phyloP scores from a whole-genome alignment of 106 monocot species.

The Agapanthus africanus region DNA sequence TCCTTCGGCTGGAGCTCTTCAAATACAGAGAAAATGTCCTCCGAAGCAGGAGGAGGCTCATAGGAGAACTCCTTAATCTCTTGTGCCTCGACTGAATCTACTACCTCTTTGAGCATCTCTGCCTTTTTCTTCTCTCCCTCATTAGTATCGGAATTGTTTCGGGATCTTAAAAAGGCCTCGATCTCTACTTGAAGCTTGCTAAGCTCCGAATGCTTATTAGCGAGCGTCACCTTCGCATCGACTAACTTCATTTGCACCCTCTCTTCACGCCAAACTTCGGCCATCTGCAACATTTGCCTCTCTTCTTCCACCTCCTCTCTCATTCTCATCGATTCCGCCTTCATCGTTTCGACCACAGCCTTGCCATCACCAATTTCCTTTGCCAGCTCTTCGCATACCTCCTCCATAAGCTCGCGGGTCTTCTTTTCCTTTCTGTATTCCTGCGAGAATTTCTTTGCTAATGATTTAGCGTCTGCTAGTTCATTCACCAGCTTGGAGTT shows the following conservation, averaged over 20 bases:
- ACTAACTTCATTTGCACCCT: slow-evolving; percentile 98
- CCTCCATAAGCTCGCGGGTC: slow-evolving; percentile 76
- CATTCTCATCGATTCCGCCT: slow-evolving; percentile 51
- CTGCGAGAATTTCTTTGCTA: slow-evolving; percentile 57
- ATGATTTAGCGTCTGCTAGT: slow-evolving; percentile 61
- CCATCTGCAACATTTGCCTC: slow-evolving; percentile 95
- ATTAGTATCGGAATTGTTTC: slow-evolving; percentile 3
- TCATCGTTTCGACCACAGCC: slow-evolving; percentile 66
- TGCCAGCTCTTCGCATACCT: slow-evolving; percentile 89
- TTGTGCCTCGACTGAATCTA: slow-evolving; percentile 28
- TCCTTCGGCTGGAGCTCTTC: slow-evolving; percentile 28
- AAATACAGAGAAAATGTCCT: slow-evolving; percentile 70
- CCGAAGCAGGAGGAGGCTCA: slow-evolving; percentile 60
- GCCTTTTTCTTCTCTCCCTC: slow-evolving; percentile 37
- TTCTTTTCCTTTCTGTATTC: slow-evolving; percentile 87
- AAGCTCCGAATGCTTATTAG: slow-evolving; percentile 69
- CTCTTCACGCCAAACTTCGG: slow-evolving; percentile 98
- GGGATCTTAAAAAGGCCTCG: slow-evolving; percentile 39
- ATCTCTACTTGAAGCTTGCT: slow-evolving; percentile 47
- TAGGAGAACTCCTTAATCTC: slow-evolving; percentile 68
- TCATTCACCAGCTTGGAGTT: slow-evolving; percentile 75
- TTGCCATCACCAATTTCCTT: slow-evolving; percentile 90
- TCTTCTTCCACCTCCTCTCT: slow-evolving; percentile 92
- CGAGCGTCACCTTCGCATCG: slow-evolving; percentile 84
- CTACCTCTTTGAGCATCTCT: slow-evolving; percentile 52